These are phyloP conservation scores for Aspergillus carlsbadensis DNA, from an alignment of 495 filamentous ascomycete genomes.

Conservation along the genomic window DNA sequence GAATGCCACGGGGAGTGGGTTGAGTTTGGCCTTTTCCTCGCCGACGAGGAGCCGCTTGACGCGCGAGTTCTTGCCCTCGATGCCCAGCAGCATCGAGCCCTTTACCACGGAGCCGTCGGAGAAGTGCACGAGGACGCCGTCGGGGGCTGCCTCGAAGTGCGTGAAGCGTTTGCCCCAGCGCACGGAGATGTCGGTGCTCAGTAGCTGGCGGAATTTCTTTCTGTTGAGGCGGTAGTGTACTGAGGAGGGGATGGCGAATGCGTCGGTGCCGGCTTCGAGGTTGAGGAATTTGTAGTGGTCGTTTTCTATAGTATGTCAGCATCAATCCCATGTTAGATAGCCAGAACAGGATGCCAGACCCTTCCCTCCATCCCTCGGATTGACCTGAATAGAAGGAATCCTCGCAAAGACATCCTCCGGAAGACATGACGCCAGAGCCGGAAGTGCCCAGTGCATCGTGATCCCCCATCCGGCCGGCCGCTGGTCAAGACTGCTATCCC, in stretches of 20 bases:
- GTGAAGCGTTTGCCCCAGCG: constrained; percentile 48
- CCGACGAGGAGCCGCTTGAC: constrained; percentile 36
- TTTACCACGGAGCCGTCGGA: constrained; percentile 46
- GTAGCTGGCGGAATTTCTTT: constrained; percentile 28
- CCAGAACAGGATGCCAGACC: constrained; percentile 35
- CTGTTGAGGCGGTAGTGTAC: constrained; percentile 52
- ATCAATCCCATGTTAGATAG: constrained; percentile 19
- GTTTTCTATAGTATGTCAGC: constrained; percentile 25
- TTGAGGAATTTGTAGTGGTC: constrained; percentile 57
- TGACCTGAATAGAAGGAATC: too few species aligned
- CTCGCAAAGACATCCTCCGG: background rate
- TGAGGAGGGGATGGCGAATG: constrained; percentile 47
- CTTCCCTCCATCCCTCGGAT: too few species aligned
- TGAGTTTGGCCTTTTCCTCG: constrained; percentile 34
- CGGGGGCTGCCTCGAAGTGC: constrained; percentile 30
- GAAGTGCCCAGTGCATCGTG: constrained; percentile 58
- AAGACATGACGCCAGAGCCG: constrained; percentile 45
- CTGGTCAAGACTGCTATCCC: constrained; percentile 42
- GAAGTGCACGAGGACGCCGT: constrained; percentile 45
- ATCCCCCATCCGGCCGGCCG: constrained; percentile 56
- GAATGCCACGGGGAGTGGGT: constrained; percentile 47
- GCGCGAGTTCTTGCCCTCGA: constrained; percentile 54
- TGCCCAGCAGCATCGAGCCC: constrained; percentile 54
- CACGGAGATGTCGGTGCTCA: constrained; percentile 49
- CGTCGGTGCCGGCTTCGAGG: constrained; percentile 44